Conservation (phyloP, 2,329 filamentous ascomycete genomes). For the Bipolaris zeicola region DNA sequence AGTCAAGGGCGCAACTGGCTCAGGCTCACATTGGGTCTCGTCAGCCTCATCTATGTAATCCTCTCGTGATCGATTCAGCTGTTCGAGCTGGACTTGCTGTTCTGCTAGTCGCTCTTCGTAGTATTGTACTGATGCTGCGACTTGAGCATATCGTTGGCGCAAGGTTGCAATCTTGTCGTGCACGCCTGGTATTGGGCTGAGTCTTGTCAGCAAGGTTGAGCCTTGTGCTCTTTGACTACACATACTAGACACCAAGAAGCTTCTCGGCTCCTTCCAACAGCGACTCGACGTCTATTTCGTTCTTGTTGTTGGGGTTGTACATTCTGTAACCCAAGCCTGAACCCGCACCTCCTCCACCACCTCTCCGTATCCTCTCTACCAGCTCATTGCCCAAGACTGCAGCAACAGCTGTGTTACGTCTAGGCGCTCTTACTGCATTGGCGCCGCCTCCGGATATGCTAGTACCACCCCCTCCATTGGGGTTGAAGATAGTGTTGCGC, state of each 20-base stretch:
- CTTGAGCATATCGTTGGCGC: constrained; percentile 71
- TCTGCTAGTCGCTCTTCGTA: constrained; percentile 81
- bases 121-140: constrained; percentile 74
- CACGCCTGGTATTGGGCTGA: constrained; percentile 74
- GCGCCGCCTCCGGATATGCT: constrained; percentile 46
- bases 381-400: constrained; percentile 87
- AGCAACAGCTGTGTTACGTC: constrained; percentile 81
- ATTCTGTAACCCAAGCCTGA: constrained; percentile 53
- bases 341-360: constrained; percentile 60
- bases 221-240: constrained; percentile 6
- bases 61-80: constrained; percentile 68
- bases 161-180: constrained; percentile 75
- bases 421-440: constrained; percentile 59
- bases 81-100: constrained; percentile 74
- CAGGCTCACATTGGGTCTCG: constrained; percentile 48
- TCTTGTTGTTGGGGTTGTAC: constrained; percentile 57
- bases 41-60: constrained; percentile 63
- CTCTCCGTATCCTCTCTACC: constrained; percentile 75
- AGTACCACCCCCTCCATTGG: constrained; percentile 37
- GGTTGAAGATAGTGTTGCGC: constrained; percentile 57
- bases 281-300: constrained; percentile 84
- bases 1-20: constrained; percentile 59
- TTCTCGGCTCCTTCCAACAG: constrained; percentile 87
- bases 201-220: constrained; percentile 10
- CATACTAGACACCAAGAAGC: constrained; percentile 81